Evolutionary conservation across 805 yeast genomes (phyloP).

Genomic region (Kodamaea kakaduensis): DNA sequence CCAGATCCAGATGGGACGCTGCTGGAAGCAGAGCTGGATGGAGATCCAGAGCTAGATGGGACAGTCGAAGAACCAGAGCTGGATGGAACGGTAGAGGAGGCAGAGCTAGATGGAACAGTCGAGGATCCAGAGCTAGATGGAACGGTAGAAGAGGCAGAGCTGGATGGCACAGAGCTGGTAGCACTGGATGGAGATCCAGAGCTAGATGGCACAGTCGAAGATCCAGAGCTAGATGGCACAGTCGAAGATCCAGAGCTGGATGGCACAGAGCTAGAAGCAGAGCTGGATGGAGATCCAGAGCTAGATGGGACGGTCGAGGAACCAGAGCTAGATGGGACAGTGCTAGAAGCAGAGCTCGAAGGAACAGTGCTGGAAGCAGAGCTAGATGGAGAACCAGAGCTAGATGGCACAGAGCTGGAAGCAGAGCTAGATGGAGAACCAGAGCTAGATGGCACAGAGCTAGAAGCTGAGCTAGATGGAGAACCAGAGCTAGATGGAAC

Average conservation of each 20-base stretch:
- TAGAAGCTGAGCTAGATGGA: background rate
- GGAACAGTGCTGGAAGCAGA: background rate
- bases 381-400: background rate
- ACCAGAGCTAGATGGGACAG: background rate
- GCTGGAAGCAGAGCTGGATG: constrained; percentile 3
- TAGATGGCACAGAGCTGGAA: constrained; percentile 1
- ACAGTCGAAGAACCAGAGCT: constrained; percentile 5
- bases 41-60: constrained; percentile 7
- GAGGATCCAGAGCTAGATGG: constrained; percentile 4
- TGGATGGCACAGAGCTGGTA: constrained; percentile 5
- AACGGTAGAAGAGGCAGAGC: constrained; percentile 5
- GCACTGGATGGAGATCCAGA: constrained; percentile 3
- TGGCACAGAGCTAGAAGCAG: no score
- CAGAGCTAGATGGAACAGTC: constrained; percentile 4
- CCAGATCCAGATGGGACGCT: background rate
- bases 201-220: constrained; percentile 3
- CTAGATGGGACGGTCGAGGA: background rate
- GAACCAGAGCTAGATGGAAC: constrained; percentile 3
- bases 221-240: constrained; percentile 1
- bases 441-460: no score
- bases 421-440: constrained; percentile 1
- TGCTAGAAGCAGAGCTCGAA: no score
- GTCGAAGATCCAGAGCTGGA: no score
- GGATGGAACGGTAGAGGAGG: constrained; percentile 3
- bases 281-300: background rate